Evolutionary conservation across 2,329 filamentous ascomycete genomes (phyloP), one percentile per base, ranked within the genome.

Genomic region (Aotearoamyces nothofagi): DNA sequence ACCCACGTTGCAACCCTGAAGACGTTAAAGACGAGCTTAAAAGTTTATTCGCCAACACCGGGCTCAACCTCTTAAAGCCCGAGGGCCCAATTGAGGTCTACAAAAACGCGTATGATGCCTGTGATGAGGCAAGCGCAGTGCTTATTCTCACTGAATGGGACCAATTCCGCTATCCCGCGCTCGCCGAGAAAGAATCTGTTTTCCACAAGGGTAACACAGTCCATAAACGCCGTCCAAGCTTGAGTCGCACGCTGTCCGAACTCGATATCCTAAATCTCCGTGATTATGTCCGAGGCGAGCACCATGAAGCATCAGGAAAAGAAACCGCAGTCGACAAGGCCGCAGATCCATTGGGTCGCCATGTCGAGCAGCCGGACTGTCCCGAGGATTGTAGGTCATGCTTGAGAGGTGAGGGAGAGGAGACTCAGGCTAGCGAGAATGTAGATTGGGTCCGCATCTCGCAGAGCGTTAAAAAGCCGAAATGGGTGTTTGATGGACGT

Each of bases 81-180:
- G 32, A 46, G 26, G 38, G 32, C 5, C 39, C 44, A n/a, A n/a
- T n/a, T n/a, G n/a, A n/a, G n/a, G n/a, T 63, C 27, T 49, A 50
- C 26, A 33, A 36, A 3, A 46, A 54, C 33, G 52, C 57, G 28
- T 57, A 60, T 31, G 39, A 54, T 14, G 56, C 58, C 5, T 59
- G 57, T 26, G 46, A 50, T 4, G 52, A 51, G n/a, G 55, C 60
- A 0, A 52, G 58, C 15, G 61, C 60, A 1, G 49, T 62, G 10
- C 51, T 63, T 17, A 54, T 66, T 19, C 49, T 62, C 30, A 64
- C 60, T 2, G 60, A 61, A 20, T 64, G 59, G 49, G 59, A 62
- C 30, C 57, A 63, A 33, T 65, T 65, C 42, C 52, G 49, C 16
- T 5, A 17, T 11, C 5, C 14, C 13, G 9, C 12, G 16, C 9